Evolutionary conservation across 192 early-diverging fungal genomes (phyloP).

Genomic region (Podila epigama): DNA sequence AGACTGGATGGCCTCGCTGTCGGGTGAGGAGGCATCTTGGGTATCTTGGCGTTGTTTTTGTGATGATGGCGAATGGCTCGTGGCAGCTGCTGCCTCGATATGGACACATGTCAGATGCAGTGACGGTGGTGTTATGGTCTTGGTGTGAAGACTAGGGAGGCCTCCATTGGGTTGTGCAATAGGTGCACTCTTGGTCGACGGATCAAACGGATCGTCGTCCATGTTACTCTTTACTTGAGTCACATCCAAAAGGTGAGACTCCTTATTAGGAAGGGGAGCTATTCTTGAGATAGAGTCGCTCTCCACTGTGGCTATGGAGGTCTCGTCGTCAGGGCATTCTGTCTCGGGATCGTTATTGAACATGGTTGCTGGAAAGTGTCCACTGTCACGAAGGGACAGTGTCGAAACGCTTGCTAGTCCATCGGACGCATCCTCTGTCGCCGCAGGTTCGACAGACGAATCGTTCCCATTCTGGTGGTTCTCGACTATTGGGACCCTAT

Average conservation of each 20-base stretch:
- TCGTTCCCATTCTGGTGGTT: no score
- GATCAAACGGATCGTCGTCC: background rate
- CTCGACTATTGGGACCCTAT: no score
- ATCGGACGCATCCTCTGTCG: background rate
- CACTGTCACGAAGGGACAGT: slow-evolving; percentile 5
- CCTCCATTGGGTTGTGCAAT: background rate
- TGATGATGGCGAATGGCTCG: background rate
- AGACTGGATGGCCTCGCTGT: background rate
- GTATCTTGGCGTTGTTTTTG: background rate
- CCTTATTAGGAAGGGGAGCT: no score
- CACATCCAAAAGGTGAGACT: background rate
- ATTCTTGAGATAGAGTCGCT: background rate
- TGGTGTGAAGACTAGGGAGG: background rate
- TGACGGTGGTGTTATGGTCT: background rate
- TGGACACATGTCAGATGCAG: background rate
- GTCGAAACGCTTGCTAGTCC: background rate
- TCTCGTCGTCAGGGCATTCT: background rate
- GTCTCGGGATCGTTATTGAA: background rate
- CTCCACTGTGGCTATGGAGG: background rate
- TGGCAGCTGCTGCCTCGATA: slow-evolving; percentile 8
- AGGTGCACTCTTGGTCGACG: background rate
- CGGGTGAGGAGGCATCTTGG: background rate
- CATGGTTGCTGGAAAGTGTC: slow-evolving; percentile 16
- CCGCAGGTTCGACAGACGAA: no score
- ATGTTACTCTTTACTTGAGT: background rate